Conservation (phyloP, 2,329 filamentous ascomycete genomes). For the Aspergillus ibericus region DNA sequence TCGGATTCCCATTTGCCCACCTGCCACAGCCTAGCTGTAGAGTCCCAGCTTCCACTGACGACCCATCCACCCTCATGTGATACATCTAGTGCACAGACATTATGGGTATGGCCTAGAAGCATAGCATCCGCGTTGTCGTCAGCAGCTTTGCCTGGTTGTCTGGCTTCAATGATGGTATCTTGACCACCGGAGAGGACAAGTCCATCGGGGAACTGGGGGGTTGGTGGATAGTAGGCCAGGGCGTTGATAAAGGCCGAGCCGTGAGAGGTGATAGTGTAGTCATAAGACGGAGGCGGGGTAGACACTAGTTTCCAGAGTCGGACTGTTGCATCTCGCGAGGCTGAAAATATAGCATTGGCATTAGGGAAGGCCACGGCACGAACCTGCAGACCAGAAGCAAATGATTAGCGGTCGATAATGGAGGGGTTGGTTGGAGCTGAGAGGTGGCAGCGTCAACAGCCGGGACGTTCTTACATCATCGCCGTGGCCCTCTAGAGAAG, state of each 20-base stretch:
- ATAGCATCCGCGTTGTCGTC: slow-evolving; percentile 81
- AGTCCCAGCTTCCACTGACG: slow-evolving; percentile 93
- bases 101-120: slow-evolving; percentile 80
- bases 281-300: slow-evolving; percentile 67
- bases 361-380: slow-evolving; percentile 79
- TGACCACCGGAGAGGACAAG: slow-evolving; percentile 85
- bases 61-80: slow-evolving; percentile 70
- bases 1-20: slow-evolving; percentile 82
- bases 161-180: slow-evolving; percentile 89
- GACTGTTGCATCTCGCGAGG: slow-evolving; percentile 88
- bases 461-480: slow-evolving; percentile 71
- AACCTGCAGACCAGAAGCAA: slow-evolving; percentile 61
- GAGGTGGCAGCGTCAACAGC: slow-evolving; percentile 19
- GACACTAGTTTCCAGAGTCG: slow-evolving; percentile 76
- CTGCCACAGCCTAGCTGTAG: slow-evolving; percentile 80
- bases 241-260: slow-evolving; percentile 86
- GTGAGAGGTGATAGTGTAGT: slow-evolving; percentile 74
- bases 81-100: slow-evolving; percentile 84
- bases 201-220: slow-evolving; percentile 68
- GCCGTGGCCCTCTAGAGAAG: slow-evolving; percentile 83
- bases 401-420: slow-evolving; percentile 48
- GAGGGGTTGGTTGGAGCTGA: slow-evolving; percentile 6
- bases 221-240: slow-evolving; percentile 72
- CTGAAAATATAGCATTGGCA: slow-evolving; percentile 72
- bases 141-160: slow-evolving; percentile 65